Evolutionary conservation across 202 grass and related monocot genomes (phyloP).

Genomic region (Carex arenaria): DNA sequence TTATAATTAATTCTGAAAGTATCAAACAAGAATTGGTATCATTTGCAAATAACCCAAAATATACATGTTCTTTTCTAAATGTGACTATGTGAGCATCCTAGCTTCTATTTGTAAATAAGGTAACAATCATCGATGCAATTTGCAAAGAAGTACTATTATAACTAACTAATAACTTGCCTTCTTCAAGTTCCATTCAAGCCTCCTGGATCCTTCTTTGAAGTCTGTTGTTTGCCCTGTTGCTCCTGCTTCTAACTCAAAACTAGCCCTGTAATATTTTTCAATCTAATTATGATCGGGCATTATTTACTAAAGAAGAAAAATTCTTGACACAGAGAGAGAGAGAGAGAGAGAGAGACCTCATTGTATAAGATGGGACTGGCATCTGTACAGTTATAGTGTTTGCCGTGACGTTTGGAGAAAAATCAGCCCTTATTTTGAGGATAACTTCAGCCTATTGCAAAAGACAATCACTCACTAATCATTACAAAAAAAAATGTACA

Average conservation of each 20-base stretch:
- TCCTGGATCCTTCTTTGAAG: constrained; percentile 95
- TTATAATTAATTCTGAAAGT: not conserved
- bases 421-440: constrained; percentile 90
- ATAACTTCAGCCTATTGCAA: constrained; percentile 73
- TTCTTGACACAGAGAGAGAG: not conserved
- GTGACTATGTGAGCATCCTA: not conserved
- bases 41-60: not conserved
- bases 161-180: constrained; percentile 52
- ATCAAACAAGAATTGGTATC: not conserved
- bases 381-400: constrained; percentile 93
- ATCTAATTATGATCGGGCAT: constrained; percentile 1
- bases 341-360: constrained; percentile 39
- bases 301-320: constrained; percentile 19
- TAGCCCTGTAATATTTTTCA: constrained; percentile 48
- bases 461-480: not conserved
- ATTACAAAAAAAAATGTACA: not conserved
- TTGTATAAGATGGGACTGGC: constrained; percentile 89
- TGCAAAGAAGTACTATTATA: not conserved
- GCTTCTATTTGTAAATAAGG: not conserved
- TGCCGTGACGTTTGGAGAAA: constrained; percentile 79
- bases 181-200: constrained; percentile 95
- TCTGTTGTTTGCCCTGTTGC: constrained; percentile 77
- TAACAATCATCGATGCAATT: not conserved
- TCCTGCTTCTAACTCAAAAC: constrained; percentile 96
- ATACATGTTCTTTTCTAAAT: constrained; percentile 3